Percentiles rank a stretch among this genome's conserved stretches.
phyloP scores from a whole-genome alignment of 768 basidiomycete species.

The Boletus barrowsii region DNA sequence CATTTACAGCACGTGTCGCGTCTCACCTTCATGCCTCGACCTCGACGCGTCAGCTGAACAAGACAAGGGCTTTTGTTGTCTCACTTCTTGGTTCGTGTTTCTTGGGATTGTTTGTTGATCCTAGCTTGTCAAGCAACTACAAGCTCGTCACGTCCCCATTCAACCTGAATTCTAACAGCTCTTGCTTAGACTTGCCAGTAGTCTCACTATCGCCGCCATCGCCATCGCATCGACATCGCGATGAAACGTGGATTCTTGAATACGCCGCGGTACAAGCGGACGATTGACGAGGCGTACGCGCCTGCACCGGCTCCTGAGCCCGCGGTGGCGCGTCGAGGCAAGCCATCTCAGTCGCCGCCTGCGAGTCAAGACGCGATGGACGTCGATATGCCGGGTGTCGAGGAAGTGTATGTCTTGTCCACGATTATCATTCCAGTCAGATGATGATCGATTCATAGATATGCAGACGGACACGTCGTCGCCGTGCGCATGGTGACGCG shows the following conservation, averaged over 20 bases:
- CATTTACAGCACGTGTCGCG: background rate
- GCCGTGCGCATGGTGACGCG: background rate
- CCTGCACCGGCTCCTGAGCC: background rate
- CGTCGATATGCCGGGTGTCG: background rate
- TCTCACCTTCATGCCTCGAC: too few species aligned
- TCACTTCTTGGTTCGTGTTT: too few species aligned
- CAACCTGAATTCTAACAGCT: too few species aligned
- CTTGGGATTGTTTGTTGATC: too few species aligned
- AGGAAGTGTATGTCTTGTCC: background rate
- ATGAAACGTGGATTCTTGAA: constrained; percentile 27
- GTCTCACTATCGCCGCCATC: background rate
- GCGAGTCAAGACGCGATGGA: background rate
- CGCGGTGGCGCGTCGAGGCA: background rate
- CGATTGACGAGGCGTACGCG: constrained; percentile 6
- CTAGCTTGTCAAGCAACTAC: too few species aligned
- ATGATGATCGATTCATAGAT: background rate
- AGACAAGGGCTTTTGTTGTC: too few species aligned
- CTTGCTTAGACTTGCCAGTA: background rate
- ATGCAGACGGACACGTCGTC: background rate
- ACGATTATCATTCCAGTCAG: too few species aligned
- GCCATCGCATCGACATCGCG: background rate
- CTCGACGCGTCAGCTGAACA: too few species aligned
- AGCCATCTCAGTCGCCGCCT: background rate
- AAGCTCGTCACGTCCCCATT: too few species aligned
- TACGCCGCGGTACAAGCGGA: constrained; percentile 5